Evolutionary conservation across 176 grass and related monocot genomes (phyloP).

Genomic region (maize (Zea mays)): DNA sequence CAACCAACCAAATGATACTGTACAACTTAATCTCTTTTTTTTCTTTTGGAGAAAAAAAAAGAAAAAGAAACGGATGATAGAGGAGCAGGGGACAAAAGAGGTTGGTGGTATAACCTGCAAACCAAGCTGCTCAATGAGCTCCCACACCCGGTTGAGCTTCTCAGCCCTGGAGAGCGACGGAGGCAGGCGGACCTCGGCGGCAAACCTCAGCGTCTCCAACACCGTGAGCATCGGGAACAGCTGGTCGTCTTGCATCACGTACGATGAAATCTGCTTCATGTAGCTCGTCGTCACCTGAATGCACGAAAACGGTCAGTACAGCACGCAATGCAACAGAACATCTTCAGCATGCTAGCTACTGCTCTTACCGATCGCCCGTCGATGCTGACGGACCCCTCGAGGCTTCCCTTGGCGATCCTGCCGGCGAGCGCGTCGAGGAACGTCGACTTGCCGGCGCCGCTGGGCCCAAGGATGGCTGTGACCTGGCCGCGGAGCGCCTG

Average conservation of each 20-base stretch:
- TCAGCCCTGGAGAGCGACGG: constrained; percentile 57
- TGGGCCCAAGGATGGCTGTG: constrained; percentile 64
- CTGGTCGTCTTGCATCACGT: constrained; percentile 84
- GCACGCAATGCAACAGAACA: too few species aligned
- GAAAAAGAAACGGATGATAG: not conserved
- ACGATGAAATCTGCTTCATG: constrained; percentile 80
- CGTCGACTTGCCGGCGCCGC: constrained; percentile 75
- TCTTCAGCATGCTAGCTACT: too few species aligned
- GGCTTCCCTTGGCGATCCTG: constrained; percentile 60
- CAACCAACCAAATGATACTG: not conserved
- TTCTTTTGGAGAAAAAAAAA: too few species aligned
- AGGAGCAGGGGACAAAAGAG: not conserved
- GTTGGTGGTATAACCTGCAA: constrained; percentile 38
- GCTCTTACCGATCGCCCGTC: constrained; percentile 53
- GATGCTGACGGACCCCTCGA: constrained; percentile 60
- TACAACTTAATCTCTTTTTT: not conserved
- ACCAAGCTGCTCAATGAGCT: constrained; percentile 71
- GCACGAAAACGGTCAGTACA: too few species aligned
- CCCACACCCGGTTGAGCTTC: constrained; percentile 64
- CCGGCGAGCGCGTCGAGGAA: constrained; percentile 70
- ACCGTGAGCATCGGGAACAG: constrained; percentile 72
- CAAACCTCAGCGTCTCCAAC: constrained; percentile 66
- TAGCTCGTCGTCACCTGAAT: constrained; percentile 68
- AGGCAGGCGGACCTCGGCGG: constrained; percentile 63
- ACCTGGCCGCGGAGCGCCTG: constrained; percentile 58